Conservation (phyloP, 2,329 filamentous ascomycete species). For the Sporothrix pseudoabietina region DNA sequence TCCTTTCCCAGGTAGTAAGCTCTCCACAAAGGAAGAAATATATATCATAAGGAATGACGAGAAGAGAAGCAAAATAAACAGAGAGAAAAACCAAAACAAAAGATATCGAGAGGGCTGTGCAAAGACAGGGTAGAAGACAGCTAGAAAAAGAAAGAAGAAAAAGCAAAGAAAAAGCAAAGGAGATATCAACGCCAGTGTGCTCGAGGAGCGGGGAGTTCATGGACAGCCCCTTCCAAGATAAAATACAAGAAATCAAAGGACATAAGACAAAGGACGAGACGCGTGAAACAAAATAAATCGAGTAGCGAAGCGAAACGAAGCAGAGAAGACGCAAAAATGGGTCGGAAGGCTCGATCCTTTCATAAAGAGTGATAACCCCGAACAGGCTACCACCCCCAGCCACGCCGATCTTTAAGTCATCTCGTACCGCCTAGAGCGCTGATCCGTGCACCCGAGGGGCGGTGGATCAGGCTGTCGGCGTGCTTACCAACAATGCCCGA, state of each 20-base stretch:
- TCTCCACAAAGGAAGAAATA: not conserved
- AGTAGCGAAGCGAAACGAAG: not conserved
- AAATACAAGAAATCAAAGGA: constrained; percentile 8
- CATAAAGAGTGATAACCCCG: not conserved
- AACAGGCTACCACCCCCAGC: constrained; percentile 35
- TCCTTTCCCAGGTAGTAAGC: constrained; percentile 12
- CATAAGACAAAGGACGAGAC: constrained; percentile 6
- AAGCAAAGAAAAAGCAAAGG: constrained; percentile 9
- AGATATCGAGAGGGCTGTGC: constrained; percentile 18
- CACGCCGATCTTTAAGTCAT: constrained; percentile 40
- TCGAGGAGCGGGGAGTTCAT: not conserved
- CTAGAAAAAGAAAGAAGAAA: constrained; percentile 18
- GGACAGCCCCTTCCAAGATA: not conserved
- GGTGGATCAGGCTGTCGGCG: constrained; percentile 59
- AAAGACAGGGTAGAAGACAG: not conserved
- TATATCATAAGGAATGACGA: constrained; percentile 15
- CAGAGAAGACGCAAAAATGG: not conserved
- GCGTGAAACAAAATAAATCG: constrained; percentile 6
- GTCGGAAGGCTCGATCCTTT: not conserved
- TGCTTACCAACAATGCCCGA: constrained; percentile 59
- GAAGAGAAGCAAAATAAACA: not conserved
- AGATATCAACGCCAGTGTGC: constrained; percentile 33
- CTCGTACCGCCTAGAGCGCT: constrained; percentile 62
- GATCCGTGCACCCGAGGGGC: constrained; percentile 64
- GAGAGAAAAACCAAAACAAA: constrained; percentile 17